Evolutionary conservation across 768 basidiomycete genomes (phyloP), one percentile per base, ranked within the genome.

Genomic region (Suillus bovinus): DNA sequence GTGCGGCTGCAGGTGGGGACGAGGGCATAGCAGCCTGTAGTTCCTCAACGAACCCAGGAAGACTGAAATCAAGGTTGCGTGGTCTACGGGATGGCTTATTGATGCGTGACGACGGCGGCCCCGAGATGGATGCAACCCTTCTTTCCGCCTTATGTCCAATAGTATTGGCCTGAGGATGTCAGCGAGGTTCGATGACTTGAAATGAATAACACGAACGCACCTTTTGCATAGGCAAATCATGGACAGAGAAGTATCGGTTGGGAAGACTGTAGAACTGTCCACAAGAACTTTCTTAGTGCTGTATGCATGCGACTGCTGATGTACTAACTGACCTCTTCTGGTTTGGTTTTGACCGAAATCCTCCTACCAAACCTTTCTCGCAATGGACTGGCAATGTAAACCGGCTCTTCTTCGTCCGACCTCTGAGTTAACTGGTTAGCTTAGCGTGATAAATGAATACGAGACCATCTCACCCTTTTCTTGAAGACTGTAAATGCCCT

Each of bases 341-440:
- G 69, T 9, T 64, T 66, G 33, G 62, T 42, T 58, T 62, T 69
- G 41, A 71, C 46, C 13, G 72, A 46, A 64, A 72, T 72, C 38
- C 71, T 68, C 44, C 69, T 72, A 36, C 71, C 72, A 49, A 72
- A 74, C 33, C 71, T 67, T 65, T 72, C 71, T 47, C 71, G 67
- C 61, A 72, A 36, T 13, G 71, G 72, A 42, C 71, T 72, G 16
- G 64, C 65, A 47, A 71, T 64, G 29, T 64, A 41, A 49, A 71
- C 66, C 17, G 71, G 67, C 1, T 69, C 66, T 39, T 59, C 70
- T 3, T 72, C 72, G 22, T 74, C 71, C 5, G 53, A 61, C 52
- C 58, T 67, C 71, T 72, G 60, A 27, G 11, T 8, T 20, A 17
- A 11, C 16, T 9, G 9, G 39, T 50, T 34, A 17, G 24, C 31